Conservation (phyloP, 2,329 filamentous ascomycete genomes). For the Colletotrichum echinochloae region DNA sequence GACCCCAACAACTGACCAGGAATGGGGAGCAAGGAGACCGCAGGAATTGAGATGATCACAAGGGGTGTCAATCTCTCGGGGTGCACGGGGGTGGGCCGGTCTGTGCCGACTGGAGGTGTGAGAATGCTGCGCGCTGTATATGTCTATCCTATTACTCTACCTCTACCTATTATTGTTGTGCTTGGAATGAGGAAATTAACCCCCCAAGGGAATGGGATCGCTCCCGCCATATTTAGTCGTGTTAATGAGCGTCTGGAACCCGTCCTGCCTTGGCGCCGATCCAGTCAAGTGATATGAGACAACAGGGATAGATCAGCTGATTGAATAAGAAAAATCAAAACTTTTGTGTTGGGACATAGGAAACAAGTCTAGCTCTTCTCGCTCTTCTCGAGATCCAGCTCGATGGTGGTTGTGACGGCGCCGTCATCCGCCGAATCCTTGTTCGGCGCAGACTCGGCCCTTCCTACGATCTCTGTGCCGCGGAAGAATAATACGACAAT, state of each 20-base stretch:
- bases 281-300: not conserved
- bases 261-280: not conserved
- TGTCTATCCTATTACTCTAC: not conserved
- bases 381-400: conserved; percentile 6
- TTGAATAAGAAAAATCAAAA: conserved; percentile 4
- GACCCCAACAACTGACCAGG: not conserved
- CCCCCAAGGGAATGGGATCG: conserved; percentile 4
- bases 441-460: conserved; percentile 43
- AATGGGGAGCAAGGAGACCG: not conserved
- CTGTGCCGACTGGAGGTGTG: not conserved
- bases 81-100: too few species aligned
- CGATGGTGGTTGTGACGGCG: conserved; percentile 35
- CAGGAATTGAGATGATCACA: not conserved
- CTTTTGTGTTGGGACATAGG: conserved; percentile 17
- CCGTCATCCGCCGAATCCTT: conserved; percentile 39
- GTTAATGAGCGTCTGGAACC: not conserved
- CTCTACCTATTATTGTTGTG: not conserved
- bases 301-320: not conserved
- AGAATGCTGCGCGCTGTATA: too few species aligned
- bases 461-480: conserved; percentile 65
- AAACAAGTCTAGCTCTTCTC: conserved; percentile 25
- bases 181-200: not conserved
- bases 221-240: not conserved
- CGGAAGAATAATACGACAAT: conserved; percentile 63
- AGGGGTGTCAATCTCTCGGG: not conserved